phyloP scores from a whole-genome alignment of 352 stramenopile genomes.

The Globisporangium camurandrum region DNA sequence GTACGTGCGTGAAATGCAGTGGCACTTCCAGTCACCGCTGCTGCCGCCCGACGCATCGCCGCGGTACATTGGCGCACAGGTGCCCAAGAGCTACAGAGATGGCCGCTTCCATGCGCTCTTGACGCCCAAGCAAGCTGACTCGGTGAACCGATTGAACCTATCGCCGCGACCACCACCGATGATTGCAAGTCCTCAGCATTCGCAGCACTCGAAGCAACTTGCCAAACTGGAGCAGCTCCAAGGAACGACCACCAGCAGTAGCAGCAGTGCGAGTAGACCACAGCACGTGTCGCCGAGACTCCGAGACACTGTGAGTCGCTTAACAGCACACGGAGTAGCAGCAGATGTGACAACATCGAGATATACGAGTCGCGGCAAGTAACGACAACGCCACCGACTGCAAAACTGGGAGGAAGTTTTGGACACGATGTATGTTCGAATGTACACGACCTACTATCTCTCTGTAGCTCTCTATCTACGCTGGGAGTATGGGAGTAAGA shows the following conservation, averaged over 20 bases:
- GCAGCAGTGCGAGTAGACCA: not conserved
- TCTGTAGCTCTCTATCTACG: no score
- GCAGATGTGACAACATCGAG: no score
- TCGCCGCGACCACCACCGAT: conserved; percentile 19
- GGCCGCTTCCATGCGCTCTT: conserved; percentile 44
- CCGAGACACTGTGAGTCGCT: no score
- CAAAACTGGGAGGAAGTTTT: no score
- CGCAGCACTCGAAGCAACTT: conserved; percentile 18
- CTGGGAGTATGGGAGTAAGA: no score
- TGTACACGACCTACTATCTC: no score
- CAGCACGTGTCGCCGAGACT: not conserved
- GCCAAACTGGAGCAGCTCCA: conserved; percentile 3
- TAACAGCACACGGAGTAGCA: no score
- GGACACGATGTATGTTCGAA: no score
- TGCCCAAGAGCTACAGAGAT: conserved; percentile 52
- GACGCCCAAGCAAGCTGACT: conserved; percentile 32
- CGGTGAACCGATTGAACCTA: conserved; percentile 39
- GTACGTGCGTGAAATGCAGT: conserved; percentile 33
- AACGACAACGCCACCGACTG: no score
- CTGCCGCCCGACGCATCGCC: conserved; percentile 41
- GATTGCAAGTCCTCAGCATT: conserved; percentile 9
- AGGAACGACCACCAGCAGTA: not conserved
- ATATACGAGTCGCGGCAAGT: no score
- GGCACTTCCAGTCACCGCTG: conserved; percentile 38
- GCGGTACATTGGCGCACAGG: conserved; percentile 36